These are phyloP conservation scores for Letharia lupina DNA, from an alignment of 495 filamentous ascomycete genomes.

Conservation along the genomic window DNA sequence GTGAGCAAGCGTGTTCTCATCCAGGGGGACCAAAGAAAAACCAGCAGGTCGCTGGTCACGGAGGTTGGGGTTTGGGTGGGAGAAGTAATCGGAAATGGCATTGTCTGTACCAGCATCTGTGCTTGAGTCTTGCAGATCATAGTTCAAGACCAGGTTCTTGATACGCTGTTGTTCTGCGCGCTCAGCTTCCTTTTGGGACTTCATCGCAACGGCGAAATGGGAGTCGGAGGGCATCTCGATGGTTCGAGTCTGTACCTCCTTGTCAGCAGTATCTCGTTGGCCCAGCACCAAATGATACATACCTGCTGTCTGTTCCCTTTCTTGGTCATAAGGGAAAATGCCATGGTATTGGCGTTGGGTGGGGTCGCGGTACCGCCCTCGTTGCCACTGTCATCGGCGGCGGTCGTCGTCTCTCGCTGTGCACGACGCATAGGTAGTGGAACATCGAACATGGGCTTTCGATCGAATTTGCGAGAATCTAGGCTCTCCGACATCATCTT, in stretches of 20 bases:
- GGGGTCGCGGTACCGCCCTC: constrained; percentile 35
- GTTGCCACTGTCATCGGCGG: constrained; percentile 43
- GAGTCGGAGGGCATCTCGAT: constrained; percentile 94
- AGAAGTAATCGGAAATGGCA: constrained; percentile 35
- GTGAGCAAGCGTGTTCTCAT: constrained; percentile 20
- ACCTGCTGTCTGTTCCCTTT: constrained; percentile 93
- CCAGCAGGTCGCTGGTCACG: constrained; percentile 29
- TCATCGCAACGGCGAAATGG: constrained; percentile 90
- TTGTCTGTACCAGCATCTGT: constrained; percentile 25
- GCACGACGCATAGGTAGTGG: constrained; percentile 80
- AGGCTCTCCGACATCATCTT: constrained; percentile 98
- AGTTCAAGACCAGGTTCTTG: constrained; percentile 94
- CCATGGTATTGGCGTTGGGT: constrained; percentile 60
- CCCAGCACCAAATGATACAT: constrained; percentile 22
- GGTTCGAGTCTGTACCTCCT: constrained; percentile 62
- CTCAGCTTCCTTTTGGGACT: constrained; percentile 86
- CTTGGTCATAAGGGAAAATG: constrained; percentile 93
- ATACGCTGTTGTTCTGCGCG: constrained; percentile 95
- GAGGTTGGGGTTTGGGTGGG: constrained; percentile 28
- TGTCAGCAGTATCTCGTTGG: constrained; percentile 5
- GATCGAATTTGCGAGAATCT: constrained; percentile 88
- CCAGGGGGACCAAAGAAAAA: constrained; percentile 14
- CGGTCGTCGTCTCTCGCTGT: constrained; percentile 45
- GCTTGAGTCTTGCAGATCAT: constrained; percentile 73
- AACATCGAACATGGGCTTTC: constrained; percentile 88